Percentiles rank a stretch among this genome's conserved stretches.
phyloP scores from a whole-genome alignment of 1,139 yeast species.

The Geotrichum reessii region DNA sequence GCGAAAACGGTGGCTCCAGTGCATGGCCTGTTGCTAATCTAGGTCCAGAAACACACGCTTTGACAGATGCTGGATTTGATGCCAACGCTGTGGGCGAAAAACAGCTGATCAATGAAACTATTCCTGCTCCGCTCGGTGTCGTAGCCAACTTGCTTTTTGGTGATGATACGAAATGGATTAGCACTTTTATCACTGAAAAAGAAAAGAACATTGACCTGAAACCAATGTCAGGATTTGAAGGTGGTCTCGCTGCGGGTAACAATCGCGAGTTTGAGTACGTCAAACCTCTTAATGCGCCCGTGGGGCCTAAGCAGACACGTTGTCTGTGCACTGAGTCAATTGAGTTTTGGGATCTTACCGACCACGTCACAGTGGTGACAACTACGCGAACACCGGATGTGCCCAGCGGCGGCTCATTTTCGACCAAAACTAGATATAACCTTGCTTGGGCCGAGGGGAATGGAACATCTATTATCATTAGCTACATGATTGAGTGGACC shows the following conservation, averaged over 20 bases:
- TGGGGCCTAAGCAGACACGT: conserved; percentile 92
- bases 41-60: conserved; percentile 55
- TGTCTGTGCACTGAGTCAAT: conserved; percentile 75
- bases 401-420: conserved; percentile 84
- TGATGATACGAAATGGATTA: conserved; percentile 55
- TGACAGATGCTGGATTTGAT: conserved; percentile 48
- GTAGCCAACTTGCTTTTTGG: conserved; percentile 70
- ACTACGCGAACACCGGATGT: conserved; percentile 85
- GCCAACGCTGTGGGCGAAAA: conserved; percentile 54
- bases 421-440: conserved; percentile 57
- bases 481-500: conserved; percentile 74
- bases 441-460: conserved; percentile 76
- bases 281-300: conserved; percentile 75
- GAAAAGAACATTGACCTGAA: conserved; percentile 70
- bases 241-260: conserved; percentile 33
- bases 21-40: conserved; percentile 35
- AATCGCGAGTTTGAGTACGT: conserved; percentile 60
- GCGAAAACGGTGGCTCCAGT: not conserved
- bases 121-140: conserved; percentile 78
- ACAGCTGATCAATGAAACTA: conserved; percentile 53
- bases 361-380: conserved; percentile 56
- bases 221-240: conserved; percentile 49
- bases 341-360: conserved; percentile 56
- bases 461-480: conserved; percentile 57
- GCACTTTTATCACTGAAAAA: conserved; percentile 49